phyloP scores from a whole-genome alignment of 139 green algal species.

The Bryopsis sp. region DNA sequence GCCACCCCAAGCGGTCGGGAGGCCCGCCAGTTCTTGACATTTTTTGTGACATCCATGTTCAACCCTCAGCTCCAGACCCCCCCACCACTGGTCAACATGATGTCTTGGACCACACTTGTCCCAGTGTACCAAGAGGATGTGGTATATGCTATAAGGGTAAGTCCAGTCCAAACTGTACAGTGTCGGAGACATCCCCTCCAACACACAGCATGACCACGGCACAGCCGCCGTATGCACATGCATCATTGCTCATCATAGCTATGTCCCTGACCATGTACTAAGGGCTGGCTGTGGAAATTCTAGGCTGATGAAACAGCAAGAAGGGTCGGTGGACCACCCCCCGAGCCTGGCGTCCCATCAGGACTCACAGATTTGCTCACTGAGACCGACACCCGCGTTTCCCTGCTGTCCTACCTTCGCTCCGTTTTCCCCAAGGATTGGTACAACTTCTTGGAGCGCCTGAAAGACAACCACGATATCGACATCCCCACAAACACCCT shows the following conservation, averaged over 20 bases:
- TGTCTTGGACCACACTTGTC: constrained; percentile 55
- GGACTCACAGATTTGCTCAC: constrained; percentile 41
- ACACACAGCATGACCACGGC: no score
- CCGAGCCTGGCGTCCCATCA: no score
- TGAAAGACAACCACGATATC: constrained; percentile 25
- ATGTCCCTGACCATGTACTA: no score
- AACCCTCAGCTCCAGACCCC: constrained; percentile 47
- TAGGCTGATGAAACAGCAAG: constrained; percentile 2
- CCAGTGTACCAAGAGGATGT: constrained; percentile 57
- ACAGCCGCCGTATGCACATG: no score
- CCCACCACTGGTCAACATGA: constrained; percentile 49
- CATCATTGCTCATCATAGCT: no score
- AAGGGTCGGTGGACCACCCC: background rate
- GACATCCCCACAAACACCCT: constrained; percentile 29
- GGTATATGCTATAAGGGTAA: constrained; percentile 33
- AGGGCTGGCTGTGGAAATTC: no score
- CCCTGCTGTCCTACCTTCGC: constrained; percentile 37
- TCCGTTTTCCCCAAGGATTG: constrained; percentile 30
- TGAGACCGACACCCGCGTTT: constrained; percentile 35
- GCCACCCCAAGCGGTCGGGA: constrained; percentile 51
- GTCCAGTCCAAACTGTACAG: no score
- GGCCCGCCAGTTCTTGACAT: constrained; percentile 57
- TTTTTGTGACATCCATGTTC: constrained; percentile 57
- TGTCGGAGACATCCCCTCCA: no score
- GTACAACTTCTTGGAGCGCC: constrained; percentile 40